Percentiles rank a stretch among this genome's conserved stretches.
Conservation (phyloP, 2,329 filamentous ascomycete genomes). For the Botrytis fragariae region DNA sequence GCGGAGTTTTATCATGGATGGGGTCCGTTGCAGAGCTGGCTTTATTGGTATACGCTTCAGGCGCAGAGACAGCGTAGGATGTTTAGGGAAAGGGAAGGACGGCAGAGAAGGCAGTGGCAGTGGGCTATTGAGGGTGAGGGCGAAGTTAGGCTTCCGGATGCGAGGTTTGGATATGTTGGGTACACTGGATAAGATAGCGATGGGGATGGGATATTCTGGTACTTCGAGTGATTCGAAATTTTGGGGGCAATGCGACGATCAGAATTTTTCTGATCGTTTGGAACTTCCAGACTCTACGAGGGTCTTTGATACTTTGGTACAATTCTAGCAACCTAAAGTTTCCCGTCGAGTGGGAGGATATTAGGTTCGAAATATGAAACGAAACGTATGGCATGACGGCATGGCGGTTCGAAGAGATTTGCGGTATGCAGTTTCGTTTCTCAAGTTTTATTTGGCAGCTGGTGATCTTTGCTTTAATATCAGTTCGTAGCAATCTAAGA, state of each 20-base stretch:
- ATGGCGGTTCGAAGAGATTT: neutral
- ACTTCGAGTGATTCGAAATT: neutral
- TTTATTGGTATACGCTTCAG: neutral
- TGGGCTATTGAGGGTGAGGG: neutral
- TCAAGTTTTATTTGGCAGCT: neutral
- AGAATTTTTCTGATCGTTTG: neutral
- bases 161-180: neutral
- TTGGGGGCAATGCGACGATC: neutral
- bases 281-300: neutral
- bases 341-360: neutral
- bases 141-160: neutral
- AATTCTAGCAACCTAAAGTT: neutral
- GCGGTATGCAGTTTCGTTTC: neutral
- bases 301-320: neutral
- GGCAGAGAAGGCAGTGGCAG: neutral
- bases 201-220: neutral
- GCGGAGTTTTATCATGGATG: constrained; percentile 5
- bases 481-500: neutral
- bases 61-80: neutral
- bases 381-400: neutral
- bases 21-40: constrained; percentile 17
- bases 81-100: neutral
- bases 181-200: neutral
- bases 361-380: neutral
- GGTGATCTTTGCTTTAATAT: neutral